Evolutionary conservation across 2,329 filamentous ascomycete species (phyloP).

Genomic region (Tolypocladium cylindrosporum): DNA sequence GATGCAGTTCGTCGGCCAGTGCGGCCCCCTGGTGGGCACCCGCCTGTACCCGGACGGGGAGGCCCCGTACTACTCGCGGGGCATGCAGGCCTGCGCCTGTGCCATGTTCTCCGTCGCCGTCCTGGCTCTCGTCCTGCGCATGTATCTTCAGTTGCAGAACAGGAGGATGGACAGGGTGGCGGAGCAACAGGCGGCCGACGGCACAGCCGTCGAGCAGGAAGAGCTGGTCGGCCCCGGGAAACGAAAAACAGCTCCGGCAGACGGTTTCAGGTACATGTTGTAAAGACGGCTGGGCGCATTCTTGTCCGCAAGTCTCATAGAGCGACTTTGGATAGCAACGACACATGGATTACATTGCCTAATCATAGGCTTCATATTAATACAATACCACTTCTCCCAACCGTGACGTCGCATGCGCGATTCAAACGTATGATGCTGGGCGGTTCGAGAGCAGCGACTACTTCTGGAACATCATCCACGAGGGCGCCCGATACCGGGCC

Average conservation of each 20-base stretch:
- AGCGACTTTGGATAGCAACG: not conserved
- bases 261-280: constrained; percentile 37
- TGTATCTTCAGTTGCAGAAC: constrained; percentile 44
- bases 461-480: constrained; percentile 20
- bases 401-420: not conserved
- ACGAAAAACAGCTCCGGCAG: constrained; percentile 9
- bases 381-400: not conserved
- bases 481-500: constrained; percentile 19
- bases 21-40: constrained; percentile 62
- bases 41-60: constrained; percentile 52
- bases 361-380: not conserved
- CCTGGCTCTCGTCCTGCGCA: constrained; percentile 42
- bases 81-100: constrained; percentile 52
- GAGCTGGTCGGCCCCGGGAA: constrained; percentile 24
- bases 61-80: constrained; percentile 49
- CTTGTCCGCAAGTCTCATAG: too few species aligned
- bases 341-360: not conserved
- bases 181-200: constrained; percentile 10
- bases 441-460: not conserved
- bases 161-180: constrained; percentile 27
- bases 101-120: constrained; percentile 53
- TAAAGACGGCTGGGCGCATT: constrained; percentile 10
- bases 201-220: constrained; percentile 25
- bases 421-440: not conserved
- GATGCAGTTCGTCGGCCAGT: constrained; percentile 73